These are phyloP conservation scores for Silybum marianum DNA, from an alignment of 129 eudicot species.

Conservation along the genomic window DNA sequence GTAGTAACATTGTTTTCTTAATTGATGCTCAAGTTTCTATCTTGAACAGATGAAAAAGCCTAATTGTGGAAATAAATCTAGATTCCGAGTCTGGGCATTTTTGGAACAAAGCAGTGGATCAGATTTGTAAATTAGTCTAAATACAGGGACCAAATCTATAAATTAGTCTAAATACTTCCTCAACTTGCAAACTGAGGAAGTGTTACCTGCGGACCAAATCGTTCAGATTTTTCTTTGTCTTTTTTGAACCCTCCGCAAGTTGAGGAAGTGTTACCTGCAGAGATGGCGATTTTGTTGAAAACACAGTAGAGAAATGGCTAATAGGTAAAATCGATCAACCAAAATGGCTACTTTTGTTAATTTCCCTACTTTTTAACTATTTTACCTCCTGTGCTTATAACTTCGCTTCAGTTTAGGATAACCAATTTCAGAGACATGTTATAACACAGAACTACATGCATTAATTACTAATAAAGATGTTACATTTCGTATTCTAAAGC, in stretches of 20 bases:
- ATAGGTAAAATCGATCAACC: no score
- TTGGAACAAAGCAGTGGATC: conserved; percentile 71
- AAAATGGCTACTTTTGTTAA: no score
- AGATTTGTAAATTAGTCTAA: neutral
- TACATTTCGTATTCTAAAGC: conserved; percentile 13
- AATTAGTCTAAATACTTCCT: no score
- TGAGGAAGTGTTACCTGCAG: no score
- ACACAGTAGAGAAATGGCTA: no score
- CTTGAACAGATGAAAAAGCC: conserved; percentile 37
- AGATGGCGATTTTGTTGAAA: no score
- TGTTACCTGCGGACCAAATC: no score
- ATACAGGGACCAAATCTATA: no score
- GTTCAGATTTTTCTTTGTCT: no score
- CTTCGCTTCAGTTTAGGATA: neutral
- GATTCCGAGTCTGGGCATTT: conserved; percentile 45
- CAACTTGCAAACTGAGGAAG: no score
- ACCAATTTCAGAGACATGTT: conserved; percentile 13
- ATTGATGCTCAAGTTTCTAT: neutral
- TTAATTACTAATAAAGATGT: conserved; percentile 26
- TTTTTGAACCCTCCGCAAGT: no score
- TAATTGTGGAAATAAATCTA: conserved; percentile 34
- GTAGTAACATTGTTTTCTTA: no score
- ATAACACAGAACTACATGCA: conserved; percentile 17
- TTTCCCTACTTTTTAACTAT: neutral
- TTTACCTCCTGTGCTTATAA: neutral